Conservation (phyloP, 2,329 filamentous ascomycete species). For the Lasiodiplodia sp. region DNA sequence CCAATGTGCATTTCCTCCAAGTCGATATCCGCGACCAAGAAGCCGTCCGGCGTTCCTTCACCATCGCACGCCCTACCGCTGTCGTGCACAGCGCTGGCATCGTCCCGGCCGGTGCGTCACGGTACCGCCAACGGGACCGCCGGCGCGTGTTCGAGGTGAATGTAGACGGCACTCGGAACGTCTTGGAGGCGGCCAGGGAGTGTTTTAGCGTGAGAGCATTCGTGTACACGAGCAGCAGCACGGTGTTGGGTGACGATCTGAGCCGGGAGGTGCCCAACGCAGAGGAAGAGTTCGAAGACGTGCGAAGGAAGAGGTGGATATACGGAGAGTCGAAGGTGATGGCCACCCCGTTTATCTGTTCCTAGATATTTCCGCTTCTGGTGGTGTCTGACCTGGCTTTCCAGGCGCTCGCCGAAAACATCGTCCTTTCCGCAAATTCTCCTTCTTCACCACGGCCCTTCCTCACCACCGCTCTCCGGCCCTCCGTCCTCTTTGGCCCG, state of each 20-base stretch:
- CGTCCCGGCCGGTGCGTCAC: conserved; percentile 46
- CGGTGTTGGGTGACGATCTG: conserved; percentile 81
- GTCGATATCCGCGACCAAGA: conserved; percentile 49
- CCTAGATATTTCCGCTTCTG: neutral
- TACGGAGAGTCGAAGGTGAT: conserved; percentile 83
- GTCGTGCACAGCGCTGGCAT: conserved; percentile 86
- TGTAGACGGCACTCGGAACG: conserved; percentile 80
- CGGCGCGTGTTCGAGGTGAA: conserved; percentile 82
- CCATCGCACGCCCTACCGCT: conserved; percentile 74
- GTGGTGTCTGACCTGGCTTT: neutral
- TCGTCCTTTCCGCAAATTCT: conserved; percentile 78
- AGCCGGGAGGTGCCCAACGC: conserved; percentile 80
- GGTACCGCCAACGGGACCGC: conserved; percentile 51
- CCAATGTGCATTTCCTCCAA: conserved; percentile 43
- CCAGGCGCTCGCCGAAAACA: conserved; percentile 78
- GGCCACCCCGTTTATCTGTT: conserved; percentile 11
- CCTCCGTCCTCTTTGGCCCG: conserved; percentile 89
- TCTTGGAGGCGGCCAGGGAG: conserved; percentile 76
- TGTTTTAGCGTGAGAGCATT: conserved; percentile 76
- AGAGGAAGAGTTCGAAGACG: conserved; percentile 75
- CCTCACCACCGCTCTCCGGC: conserved; percentile 62
- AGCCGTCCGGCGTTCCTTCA: conserved; percentile 58
- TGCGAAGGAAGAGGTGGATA: conserved; percentile 74
- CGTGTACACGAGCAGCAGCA: conserved; percentile 90
- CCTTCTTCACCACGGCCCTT: conserved; percentile 56